phyloP scores from a whole-genome alignment of 768 basidiomycete species.

The Trametes cinnabarina region DNA sequence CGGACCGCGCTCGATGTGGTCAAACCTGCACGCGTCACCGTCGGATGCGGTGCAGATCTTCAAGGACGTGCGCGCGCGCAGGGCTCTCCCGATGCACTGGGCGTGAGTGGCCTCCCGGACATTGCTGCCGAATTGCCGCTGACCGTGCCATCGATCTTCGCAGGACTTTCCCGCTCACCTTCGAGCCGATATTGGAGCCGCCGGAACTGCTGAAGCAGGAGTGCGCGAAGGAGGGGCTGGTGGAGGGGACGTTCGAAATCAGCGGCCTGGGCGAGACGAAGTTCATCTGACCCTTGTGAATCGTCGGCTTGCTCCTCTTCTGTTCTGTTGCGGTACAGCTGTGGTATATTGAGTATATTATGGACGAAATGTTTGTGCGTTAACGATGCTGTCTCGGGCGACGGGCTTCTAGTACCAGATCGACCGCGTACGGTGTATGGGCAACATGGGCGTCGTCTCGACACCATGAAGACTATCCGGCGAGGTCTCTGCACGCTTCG shows the following conservation, averaged over 20 bases:
- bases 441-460: constrained; percentile 50
- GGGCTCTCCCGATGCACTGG: constrained; percentile 71
- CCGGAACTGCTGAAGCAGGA: constrained; percentile 53
- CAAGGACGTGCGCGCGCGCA: constrained; percentile 57
- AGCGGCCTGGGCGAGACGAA: constrained; percentile 63
- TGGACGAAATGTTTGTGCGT: no score
- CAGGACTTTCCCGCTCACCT: constrained; percentile 54
- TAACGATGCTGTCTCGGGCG: no score
- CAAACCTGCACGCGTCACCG: constrained; percentile 60
- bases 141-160: neutral
- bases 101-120: constrained; percentile 49
- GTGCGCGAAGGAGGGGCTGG: constrained; percentile 49
- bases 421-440: constrained; percentile 77
- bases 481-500: constrained; percentile 68
- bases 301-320: no score
- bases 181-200: constrained; percentile 59
- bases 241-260: constrained; percentile 52
- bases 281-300: constrained; percentile 25
- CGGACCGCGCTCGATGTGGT: constrained; percentile 52
- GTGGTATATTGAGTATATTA: no score
- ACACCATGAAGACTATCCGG: constrained; percentile 59
- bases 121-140: no score
- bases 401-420: constrained; percentile 70
- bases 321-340: no score
- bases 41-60: constrained; percentile 68